Conservation (phyloP, 2,329 filamentous ascomycete genomes). For the Fusarium globosum region DNA sequence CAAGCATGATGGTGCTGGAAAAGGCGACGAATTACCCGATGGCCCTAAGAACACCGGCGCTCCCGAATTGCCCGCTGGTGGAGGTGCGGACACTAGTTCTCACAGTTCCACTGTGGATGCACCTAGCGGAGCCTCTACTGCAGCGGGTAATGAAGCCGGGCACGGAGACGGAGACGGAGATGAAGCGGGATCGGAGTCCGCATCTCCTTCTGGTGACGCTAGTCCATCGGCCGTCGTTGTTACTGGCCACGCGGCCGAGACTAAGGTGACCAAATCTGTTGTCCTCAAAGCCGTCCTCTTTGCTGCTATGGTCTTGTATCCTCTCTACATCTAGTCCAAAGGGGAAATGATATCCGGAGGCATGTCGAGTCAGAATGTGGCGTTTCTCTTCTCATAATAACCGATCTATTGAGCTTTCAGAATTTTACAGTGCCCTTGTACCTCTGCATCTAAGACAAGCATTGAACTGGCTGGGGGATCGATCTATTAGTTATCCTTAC, state of each 20-base stretch:
- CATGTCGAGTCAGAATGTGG: neutral
- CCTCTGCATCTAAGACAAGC: neutral
- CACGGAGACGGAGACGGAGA: neutral
- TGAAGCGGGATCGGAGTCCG: neutral
- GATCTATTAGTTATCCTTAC: neutral
- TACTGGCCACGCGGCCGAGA: neutral
- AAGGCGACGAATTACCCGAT: neutral
- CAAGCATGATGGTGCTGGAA: neutral
- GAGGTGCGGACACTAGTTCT: neutral
- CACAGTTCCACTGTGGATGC: neutral
- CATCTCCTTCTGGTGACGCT: neutral
- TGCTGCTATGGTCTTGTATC: neutral
- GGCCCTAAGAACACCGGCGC: neutral
- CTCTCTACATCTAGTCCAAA: neutral
- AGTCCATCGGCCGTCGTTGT: neutral
- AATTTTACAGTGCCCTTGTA: neutral
- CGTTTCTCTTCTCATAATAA: neutral
- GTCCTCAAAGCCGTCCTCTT: accelerated
- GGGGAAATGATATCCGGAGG: neutral
- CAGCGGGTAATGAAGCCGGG: neutral
- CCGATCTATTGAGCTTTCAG: neutral
- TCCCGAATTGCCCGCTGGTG: neutral
- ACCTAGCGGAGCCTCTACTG: neutral
- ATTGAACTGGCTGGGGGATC: neutral
- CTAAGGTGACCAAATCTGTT: accelerated